Evolutionary conservation across 2,329 filamentous ascomycete genomes (phyloP), one percentile per base, ranked within the genome.

Genomic region (Phyllosticta ampelicida): DNA sequence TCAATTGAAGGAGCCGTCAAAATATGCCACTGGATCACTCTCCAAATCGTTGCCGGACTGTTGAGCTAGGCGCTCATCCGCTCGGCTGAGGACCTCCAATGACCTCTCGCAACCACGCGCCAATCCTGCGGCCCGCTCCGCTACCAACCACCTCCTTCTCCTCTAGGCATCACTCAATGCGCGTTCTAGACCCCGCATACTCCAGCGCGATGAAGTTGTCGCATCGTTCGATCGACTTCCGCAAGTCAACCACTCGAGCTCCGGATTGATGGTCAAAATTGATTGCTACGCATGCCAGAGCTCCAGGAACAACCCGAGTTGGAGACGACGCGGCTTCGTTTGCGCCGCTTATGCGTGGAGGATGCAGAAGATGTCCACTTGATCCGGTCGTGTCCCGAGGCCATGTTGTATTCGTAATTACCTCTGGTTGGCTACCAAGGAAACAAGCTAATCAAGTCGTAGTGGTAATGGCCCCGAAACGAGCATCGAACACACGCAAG

Each of bases 361-460:
- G 83, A 87, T 67, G 71, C 80, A 1, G 68, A 72, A 1, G 77
- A 72, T 6, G 61, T 84, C 16, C 72, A 81, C 61, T 69, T 70
- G 20, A 72, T 88, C 56, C 80, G 84, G 21, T 74, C 73, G 13
- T 75, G 84, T 65, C 75, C 77, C 4, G 81, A 84, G 62, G 80
- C 85, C 52, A 87, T 88, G 85, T 68, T 69, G 57, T 84, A 78
- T 75, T 84, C 83, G 56, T 62, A 77, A 75, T 59, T 62, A 16
- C 9, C 21, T 26, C 51, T 63, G 23, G 62, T 63, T 6, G 57
- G 60, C 21, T 48, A 59, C 1, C 61, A 62, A 10, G 53, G 62
- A 2, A 21, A 60, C 20, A 48, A n/a, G 50, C 58, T 60, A 28
- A 60, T 18, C n/a, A 52, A 11, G 36, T 29, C 13, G n/a, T 20